Conservation (phyloP, 495 filamentous ascomycete species). For the Emericellopsis terricola region DNA sequence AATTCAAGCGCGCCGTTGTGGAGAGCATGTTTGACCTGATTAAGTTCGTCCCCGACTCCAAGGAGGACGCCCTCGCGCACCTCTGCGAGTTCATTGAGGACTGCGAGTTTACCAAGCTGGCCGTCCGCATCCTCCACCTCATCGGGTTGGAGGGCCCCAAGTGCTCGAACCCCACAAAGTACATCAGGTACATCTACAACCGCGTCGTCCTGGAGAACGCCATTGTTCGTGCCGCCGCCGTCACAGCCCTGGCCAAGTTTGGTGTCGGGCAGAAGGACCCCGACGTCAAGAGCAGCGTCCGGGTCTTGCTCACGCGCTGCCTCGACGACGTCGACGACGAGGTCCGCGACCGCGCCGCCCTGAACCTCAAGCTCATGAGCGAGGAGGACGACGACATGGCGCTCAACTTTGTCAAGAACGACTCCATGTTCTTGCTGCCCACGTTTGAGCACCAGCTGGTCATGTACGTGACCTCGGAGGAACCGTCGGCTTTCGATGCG, state of each 20-base stretch:
- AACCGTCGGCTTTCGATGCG: slow-evolving; percentile 62
- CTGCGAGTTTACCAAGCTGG: slow-evolving; percentile 97
- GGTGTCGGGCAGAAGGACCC: slow-evolving; percentile 92
- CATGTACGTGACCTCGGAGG: slow-evolving; percentile 87
- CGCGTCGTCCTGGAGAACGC: slow-evolving; percentile 95
- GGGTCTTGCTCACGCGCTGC: slow-evolving; percentile 81
- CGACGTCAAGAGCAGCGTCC: slow-evolving; percentile 88
- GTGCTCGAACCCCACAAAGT: slow-evolving; percentile 92
- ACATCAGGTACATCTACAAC: slow-evolving; percentile 99
- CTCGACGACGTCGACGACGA: slow-evolving; percentile 96
- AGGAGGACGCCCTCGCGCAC: slow-evolving; percentile 91
- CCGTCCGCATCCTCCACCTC: slow-evolving; percentile 84
- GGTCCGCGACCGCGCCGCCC: slow-evolving; percentile 84
- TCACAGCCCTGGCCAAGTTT: slow-evolving; percentile 91
- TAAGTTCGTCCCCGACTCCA: slow-evolving; percentile 94
- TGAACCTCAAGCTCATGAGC: slow-evolving; percentile 80
- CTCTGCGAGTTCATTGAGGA: slow-evolving; percentile 99
- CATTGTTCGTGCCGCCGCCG: slow-evolving; percentile 85
- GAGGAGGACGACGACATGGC: slow-evolving; percentile 67
- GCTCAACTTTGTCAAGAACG: slow-evolving; percentile 73
- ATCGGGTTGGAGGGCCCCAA: slow-evolving; percentile 89
- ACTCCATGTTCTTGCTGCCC: slow-evolving; percentile 82
- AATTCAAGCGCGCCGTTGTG: slow-evolving; percentile 93
- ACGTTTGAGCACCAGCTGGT: slow-evolving; percentile 94
- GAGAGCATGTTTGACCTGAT: slow-evolving; percentile 99